Base-by-base conservation (phyloP, 2,329 filamentous ascomycete genomes). In the Arthrobotrys sinensis region DNA sequence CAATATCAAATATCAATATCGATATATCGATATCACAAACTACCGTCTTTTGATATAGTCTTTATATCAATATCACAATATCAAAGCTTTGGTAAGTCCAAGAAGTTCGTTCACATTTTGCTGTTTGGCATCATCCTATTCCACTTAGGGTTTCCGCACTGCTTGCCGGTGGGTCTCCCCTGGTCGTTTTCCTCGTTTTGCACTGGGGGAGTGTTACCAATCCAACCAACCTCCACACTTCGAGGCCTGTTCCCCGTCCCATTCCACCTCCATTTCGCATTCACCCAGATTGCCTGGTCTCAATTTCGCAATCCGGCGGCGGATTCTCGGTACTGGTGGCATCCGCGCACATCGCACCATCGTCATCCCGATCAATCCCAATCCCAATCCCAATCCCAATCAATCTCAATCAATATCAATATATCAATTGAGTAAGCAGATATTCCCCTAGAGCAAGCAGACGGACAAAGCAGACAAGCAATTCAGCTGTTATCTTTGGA, bases 231-330 rank as follows among this genome's bases (percentile, higher is more conserved):
- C 70, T 68, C 63, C 53, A 57, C 53, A 36, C 48, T 38, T 55
- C 19, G 32, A 45, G 43, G 48, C 72, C 66, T 71, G 75, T 72
- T 57, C 67, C 66, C 53, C 43, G 65, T 64, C 45, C 60, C 62
- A 68, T 72, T 64, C 75, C 62, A 24, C 16, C 8, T 19, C 55
- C 19, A 40, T 60, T 55, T 43, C 5, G 55, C 55, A 70, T 72
- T 78, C 75, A 66, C 46, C 75, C 67, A 68, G 48, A 78, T 78
- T 78, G 67, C 52, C 11, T 60, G 55, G 57, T 40, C 16, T 32
- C 75, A 72, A 78, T 78, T 69, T 78, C 62, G 62, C 67, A 72
- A 78, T 72, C 52, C 67, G 73, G 66, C 45, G 45, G 66, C 43
- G 55, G 75, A 34, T 53, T 53, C 60, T 72, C 75, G 75, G 75